Evolutionary conservation across 345 rosid species (phyloP).

Genomic region (Eucalyptus melliodora): DNA sequence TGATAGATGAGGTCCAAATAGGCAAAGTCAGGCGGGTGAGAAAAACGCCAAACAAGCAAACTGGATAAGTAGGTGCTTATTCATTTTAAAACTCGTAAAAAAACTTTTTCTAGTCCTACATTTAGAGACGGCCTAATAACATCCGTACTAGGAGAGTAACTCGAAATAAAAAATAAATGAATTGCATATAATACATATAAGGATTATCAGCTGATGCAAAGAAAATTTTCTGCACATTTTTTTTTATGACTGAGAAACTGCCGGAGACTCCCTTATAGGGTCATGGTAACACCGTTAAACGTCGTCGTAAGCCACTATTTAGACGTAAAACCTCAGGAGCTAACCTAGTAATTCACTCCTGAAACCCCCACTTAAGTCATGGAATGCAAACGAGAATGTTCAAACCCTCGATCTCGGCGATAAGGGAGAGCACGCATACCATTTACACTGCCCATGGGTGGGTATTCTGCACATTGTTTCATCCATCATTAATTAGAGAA

Average conservation of each 20-base stretch:
- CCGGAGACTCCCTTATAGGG: fast-evolving
- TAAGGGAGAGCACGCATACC: too few relatives aligned
- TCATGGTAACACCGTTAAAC: fast-evolving
- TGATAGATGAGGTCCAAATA: background rate
- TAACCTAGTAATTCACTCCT: fast-evolving
- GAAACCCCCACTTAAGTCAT: too few relatives aligned
- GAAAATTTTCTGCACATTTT: background rate
- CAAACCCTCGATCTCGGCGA: fast-evolving
- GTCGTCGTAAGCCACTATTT: too few relatives aligned
- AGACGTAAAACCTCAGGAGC: fast-evolving
- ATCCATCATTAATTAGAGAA: background rate
- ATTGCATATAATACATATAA: background rate
- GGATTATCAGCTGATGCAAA: background rate
- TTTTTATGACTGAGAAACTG: fast-evolving
- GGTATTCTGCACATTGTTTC: background rate
- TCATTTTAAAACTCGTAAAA: background rate
- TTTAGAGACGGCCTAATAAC: background rate
- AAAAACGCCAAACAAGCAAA: background rate
- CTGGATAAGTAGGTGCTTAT: background rate
- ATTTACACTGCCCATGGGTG: too few relatives aligned
- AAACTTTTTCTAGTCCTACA: background rate
- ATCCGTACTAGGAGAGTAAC: background rate
- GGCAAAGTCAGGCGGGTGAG: background rate
- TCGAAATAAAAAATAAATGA: background rate
- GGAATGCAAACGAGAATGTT: too few relatives aligned